phyloP scores from a whole-genome alignment of 225 moss, liverwort and hornwort species.

The Polytrichum formosum region DNA sequence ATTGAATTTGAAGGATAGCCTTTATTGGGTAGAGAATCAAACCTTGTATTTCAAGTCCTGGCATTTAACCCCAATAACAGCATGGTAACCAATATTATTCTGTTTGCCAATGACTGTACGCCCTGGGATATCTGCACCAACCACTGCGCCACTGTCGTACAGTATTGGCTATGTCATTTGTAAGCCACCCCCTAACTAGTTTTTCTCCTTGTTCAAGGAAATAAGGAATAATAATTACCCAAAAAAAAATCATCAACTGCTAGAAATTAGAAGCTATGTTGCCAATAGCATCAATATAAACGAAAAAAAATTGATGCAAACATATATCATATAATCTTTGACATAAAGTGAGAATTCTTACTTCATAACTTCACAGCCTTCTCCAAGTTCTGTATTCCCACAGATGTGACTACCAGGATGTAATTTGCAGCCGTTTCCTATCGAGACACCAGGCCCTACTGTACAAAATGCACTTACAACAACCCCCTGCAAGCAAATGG shows the following conservation, averaged over 20 bases:
- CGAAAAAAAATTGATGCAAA: no score
- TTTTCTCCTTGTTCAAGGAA: background rate
- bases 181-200: conserved; percentile 15
- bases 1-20: no score
- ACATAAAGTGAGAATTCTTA: conserved; percentile 7
- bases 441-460: conserved; percentile 48
- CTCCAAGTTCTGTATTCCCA: conserved; percentile 44
- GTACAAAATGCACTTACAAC: conserved; percentile 56
- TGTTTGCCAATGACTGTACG: conserved; percentile 63
- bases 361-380: conserved; percentile 52
- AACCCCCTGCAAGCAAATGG: conserved; percentile 37
- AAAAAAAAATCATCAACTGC: background rate
- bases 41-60: conserved; percentile 97
- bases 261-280: background rate
- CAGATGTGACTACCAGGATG: conserved; percentile 43
- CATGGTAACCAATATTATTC: conserved; percentile 76
- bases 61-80: conserved; percentile 81
- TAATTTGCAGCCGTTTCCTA: conserved; percentile 52
- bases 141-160: conserved; percentile 90
- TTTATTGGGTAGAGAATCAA: background rate
- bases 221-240: background rate
- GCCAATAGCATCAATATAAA: background rate
- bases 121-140: conserved; percentile 86
- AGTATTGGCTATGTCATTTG: conserved; percentile 20
- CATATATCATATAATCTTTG: background rate